These are phyloP conservation scores for Amaranthus tricolor DNA, from an alignment of 179 eudicot genomes.

Conservation along the genomic window DNA sequence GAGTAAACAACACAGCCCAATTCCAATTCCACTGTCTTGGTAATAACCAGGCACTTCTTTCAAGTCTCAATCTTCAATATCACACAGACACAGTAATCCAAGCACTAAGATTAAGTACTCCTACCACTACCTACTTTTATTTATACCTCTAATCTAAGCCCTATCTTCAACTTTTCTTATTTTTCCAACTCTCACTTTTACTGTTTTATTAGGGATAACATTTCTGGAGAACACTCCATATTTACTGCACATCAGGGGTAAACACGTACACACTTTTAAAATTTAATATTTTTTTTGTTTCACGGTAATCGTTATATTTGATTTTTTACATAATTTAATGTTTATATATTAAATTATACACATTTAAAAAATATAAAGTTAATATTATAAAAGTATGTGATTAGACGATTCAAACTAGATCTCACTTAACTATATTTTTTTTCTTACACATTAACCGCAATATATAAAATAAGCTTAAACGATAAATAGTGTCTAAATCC, in stretches of 20 bases:
- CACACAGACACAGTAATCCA: conserved; percentile 8
- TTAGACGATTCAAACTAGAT: too few species aligned
- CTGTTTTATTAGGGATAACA: neutral
- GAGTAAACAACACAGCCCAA: neutral
- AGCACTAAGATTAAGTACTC: neutral
- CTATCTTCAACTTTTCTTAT: neutral
- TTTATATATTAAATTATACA: too few species aligned
- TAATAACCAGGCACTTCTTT: conserved; percentile 20
- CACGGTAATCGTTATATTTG: too few species aligned
- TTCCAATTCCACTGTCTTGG: conserved; percentile 30
- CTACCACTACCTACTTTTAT: conserved; percentile 1
- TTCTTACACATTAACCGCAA: too few species aligned
- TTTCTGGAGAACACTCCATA: neutral
- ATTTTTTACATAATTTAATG: too few species aligned
- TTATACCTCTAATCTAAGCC: conserved; percentile 1
- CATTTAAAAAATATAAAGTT: too few species aligned
- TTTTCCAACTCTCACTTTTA: neutral
- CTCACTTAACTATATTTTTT: too few species aligned
- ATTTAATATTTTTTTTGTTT: too few species aligned
- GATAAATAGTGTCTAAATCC: too few species aligned
- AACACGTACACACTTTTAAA: too few species aligned
- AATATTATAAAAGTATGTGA: too few species aligned
- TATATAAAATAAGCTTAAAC: too few species aligned
- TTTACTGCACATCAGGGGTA: neutral
- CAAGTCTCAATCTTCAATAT: conserved; percentile 18